Base-by-base conservation (phyloP, 73 alveolate genomes). In the Paramecium pentaurelia region DNA sequence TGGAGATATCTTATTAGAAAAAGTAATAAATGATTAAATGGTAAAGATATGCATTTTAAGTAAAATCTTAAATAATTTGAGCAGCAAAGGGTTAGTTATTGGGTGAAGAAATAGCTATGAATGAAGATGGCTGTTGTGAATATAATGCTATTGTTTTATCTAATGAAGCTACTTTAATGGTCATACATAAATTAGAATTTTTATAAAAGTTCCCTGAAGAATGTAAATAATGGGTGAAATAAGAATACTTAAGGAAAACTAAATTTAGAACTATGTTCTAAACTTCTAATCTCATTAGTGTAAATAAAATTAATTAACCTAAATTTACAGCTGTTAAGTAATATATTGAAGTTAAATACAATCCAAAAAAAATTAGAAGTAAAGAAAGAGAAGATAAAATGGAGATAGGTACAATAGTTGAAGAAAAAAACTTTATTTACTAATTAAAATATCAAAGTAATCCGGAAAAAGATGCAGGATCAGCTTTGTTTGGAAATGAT, bases 21-120 rank as follows among this genome's bases (percentile, higher is more conserved):
- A 64, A 34, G 18, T 28, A 64, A 64, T 64, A 0, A 28, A 28
- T 64, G 84, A 64, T 64, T 64, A 64, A 64, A 0, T 64, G 84
- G 47, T n/a, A 9, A 64, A 64, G 27, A 64, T 64, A 28, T 64
- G 84, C 47, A 64, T 64, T 6, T 54, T 64, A 64, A 64, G 84
- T 64, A 27, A 64, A 30, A 64, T 64, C 8, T 9, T 64, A 14
- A 0, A 11, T 32, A 64, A 28, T 64, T 3, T 64, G 70, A 54
- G 70, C 32, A 64, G 84, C 91, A 3, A 80, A 34, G 14, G 91
- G 91, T 0, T 27, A 80, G 8, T 36, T 80, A 25, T 47, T 80
- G 20, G 91, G 91, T 4, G 91, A 80, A 80, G 91, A 80, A 80
- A 80, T 80, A 45, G 91, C 58, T 3, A 80, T 80, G 47, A 80